Evolutionary conservation across 352 stramenopile species (phyloP).

Genomic region (Phytophthora cactorum): DNA sequence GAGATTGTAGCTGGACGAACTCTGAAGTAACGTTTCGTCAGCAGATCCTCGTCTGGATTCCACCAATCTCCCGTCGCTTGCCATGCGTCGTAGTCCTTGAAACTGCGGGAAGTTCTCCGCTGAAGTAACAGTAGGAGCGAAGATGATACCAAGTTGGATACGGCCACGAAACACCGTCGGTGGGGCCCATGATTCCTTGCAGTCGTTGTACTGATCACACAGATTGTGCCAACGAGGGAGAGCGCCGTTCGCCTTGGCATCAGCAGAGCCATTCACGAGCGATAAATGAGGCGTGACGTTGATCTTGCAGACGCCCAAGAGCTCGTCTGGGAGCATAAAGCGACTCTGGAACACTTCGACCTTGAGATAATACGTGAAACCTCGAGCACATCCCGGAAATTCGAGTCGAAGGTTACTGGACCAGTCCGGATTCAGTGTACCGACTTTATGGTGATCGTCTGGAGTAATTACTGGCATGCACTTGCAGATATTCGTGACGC

Average conservation of each 20-base stretch:
- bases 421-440: slow-evolving; percentile 66
- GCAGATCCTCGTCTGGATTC: slow-evolving; percentile 37
- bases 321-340: slow-evolving; percentile 81
- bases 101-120: slow-evolving; percentile 55
- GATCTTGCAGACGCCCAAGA: slow-evolving; percentile 86
- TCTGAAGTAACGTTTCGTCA: slow-evolving; percentile 64
- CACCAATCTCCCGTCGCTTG: slow-evolving; percentile 35
- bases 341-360: slow-evolving; percentile 86
- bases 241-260: slow-evolving; percentile 82
- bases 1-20: slow-evolving; percentile 61
- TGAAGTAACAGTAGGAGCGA: slow-evolving; percentile 68
- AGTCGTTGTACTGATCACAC: slow-evolving; percentile 90
- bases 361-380: slow-evolving; percentile 81
- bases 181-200: slow-evolving; percentile 83
- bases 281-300: slow-evolving; percentile 87
- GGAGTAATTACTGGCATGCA: slow-evolving; percentile 36
- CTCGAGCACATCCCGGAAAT: slow-evolving; percentile 77
- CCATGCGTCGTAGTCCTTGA: slow-evolving; percentile 49
- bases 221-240: slow-evolving; percentile 85
- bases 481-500: slow-evolving; percentile 80
- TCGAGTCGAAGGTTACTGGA: slow-evolving; percentile 75
- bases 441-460: slow-evolving; percentile 30
- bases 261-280: slow-evolving; percentile 77
- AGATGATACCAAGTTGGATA: slow-evolving; percentile 83
- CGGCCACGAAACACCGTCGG: slow-evolving; percentile 82